Base-by-base conservation (phyloP, 1,139 yeast species). In the Meyerozyma athensensis region DNA sequence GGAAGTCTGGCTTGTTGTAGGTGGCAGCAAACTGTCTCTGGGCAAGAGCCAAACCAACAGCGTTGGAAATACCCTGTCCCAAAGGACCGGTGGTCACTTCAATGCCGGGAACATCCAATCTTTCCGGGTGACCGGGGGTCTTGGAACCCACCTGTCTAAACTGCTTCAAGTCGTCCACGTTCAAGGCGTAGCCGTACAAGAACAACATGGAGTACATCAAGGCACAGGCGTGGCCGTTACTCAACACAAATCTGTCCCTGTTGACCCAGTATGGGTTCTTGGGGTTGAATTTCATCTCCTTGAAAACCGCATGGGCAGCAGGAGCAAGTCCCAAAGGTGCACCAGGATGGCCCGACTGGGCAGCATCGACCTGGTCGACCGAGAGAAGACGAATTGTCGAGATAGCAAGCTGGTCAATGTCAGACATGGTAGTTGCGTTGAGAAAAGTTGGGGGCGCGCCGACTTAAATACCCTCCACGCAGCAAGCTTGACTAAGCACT, bases 261-360 rank as follows among this genome's bases (percentile, higher is more conserved):
- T 86, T 86, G 64, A 85, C 70, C 97, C 97, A 92, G 43, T 75
- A 70, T 50, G 96, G 90, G 73, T 86, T 83, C 69, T 81, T 77
- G 53, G 97, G 95, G 79, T 86, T 87, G 71, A 87, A 80, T 56
- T 71, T 81, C 86, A 90, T 76, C 59, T 81, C 77, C 62, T 80
- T 74, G 81, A 83, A 92, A 44, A 90, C 77, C 38, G 95, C 73
- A 49, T 69, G 74, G 44, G 75, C 75, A 35, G 74, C 74, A 26
- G 76, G 96, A 20, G 99, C 97, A 65, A 92, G 72, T 48, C 97
- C 98, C 79, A 92, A 80, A 55, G 98, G 98, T 40, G 99, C 97
- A 77, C 98, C 98, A 40, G 99, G 99, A 72, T 92, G 99, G 53
- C 99, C 99, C 45, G 96, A 84, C 69, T 92, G 86, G 56, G 97